Evolutionary conservation across 768 basidiomycete genomes (phyloP), one percentile per base, ranked within the genome.

Genomic region (Suillus paluster): DNA sequence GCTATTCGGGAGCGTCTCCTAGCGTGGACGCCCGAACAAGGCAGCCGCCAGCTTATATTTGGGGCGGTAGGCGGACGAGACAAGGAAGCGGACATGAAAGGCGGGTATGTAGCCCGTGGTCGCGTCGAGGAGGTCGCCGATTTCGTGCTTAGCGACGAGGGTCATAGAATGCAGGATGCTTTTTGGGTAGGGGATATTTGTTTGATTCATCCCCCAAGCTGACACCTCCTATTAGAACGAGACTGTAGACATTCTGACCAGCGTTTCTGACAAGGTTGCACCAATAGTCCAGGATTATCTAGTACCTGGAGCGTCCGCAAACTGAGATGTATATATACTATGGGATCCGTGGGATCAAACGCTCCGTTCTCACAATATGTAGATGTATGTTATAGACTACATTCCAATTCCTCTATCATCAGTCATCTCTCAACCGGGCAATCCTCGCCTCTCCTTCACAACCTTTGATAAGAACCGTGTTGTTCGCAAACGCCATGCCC

Each of bases 131-230:
- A 77, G 57, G 67, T 74, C 21, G 68, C 76, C 34, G 77, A 79
- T 58, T 77, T 71, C 38, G 70, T 76, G 46, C 44, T 77, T 2
- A 72, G 73, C 38, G 65, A 70, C 8, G 67, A 73, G 23, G 79
- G 77, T 0, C 57, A 54, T 36, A 63, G 49, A 25, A 67, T 70
- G 57, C 71, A 78, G 54, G 69, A 73, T n/a, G 64, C 52, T 36
- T 39, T 77, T 10, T 79, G 78, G 77, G 78, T 78, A 54, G 14
- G 66, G 63, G 76, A n/a, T n/a, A n/a, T n/a, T 30, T 30, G 30
- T 62, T 6, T 33, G 19, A 49, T 33, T 36, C 21, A 2, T 19
- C 2, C 1, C 4, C n/a, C 11, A 21, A 23, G 14, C 21, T 14
- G 12, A 12, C 17, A 0, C 11, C 11, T 39, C 11, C 14, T 11